Base-by-base conservation (phyloP, 352 stramenopile species). In the Phytophthora pistaciae region DNA sequence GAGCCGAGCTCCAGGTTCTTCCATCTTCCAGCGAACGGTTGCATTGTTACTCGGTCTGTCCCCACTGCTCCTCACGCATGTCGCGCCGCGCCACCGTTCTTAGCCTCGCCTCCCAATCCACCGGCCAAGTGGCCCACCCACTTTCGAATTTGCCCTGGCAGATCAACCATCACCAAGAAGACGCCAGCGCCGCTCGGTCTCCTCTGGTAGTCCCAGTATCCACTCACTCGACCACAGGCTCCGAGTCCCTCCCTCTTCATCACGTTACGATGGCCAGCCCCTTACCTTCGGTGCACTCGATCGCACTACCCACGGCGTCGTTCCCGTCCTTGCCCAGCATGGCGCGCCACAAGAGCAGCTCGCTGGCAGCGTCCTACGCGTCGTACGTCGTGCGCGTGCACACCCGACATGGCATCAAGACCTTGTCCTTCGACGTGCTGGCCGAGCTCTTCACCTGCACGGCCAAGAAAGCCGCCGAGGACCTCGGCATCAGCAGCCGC, bases 401-500 rank as follows among this genome's bases (percentile, higher is more conserved):
- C 69, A 91, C 83, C 5, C 79, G 76, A 29, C 79, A 91, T 66
- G 83, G 80, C 46, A 93, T 93, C 77, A 91, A 89, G 56, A 93
- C 86, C n/a, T 74, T 93, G 55, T 91, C 86, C 3, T 93, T 93
- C 63, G 82, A 93, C 59, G 52, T 86, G 21, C 81, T 93, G 1
- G 84, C 86, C 16, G 65, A 79, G 3, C 86, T 91, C 64, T 93
- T 93, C 77, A 91, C 82, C 9, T 84, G 79, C 55, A 93, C 86
- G 0, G 86, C 86, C 54, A 93, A 93, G 67, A 91, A 91, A 78
- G 86, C 86, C 16, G 86, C 86, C 5, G 84, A 92, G 62, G 78
- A 90, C 42, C 83, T 93, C 21, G 86, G 86, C 10, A 93, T 93
- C 78, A 91, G 82, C 55, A 91, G 83, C 40, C 86, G 86, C 63